Evolutionary conservation across 257 asterid genomes (phyloP).

Genomic region (Solanum microdontum): DNA sequence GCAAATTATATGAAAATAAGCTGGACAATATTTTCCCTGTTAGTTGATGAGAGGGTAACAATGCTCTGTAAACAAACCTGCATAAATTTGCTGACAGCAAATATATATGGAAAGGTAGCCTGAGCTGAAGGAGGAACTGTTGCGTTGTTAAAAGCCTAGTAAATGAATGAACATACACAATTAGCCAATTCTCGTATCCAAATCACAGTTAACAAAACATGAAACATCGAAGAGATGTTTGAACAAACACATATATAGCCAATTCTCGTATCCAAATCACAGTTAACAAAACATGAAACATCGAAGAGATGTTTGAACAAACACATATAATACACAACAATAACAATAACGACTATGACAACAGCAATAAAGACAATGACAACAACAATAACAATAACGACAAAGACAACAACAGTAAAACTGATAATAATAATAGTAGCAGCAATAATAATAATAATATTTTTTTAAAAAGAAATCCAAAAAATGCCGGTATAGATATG

Average conservation of each 20-base stretch:
- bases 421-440: not conserved
- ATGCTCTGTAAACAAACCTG: slow-evolving; percentile 42
- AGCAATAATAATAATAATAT: not conserved
- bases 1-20: not conserved
- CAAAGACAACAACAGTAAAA: not conserved
- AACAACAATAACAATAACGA: not conserved
- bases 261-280: not conserved
- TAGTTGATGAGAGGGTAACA: not conserved
- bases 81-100: slow-evolving; percentile 88
- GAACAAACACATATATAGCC: not conserved
- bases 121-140: slow-evolving; percentile 90
- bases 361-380: not conserved
- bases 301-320: not conserved
- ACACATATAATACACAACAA: not conserved
- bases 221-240: not conserved
- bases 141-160: slow-evolving; percentile 71
- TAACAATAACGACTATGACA: too few relatives aligned
- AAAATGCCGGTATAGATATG: not conserved
- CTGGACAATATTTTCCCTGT: not conserved
- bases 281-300: not conserved
- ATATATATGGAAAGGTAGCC: slow-evolving; percentile 82
- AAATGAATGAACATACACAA: not conserved
- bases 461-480: not conserved
- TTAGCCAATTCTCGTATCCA: not conserved
- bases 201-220: not conserved